Evolutionary conservation across 1,139 yeast genomes (phyloP), one percentile per base, ranked within the genome.

Genomic region (Pichia inconspicua): DNA sequence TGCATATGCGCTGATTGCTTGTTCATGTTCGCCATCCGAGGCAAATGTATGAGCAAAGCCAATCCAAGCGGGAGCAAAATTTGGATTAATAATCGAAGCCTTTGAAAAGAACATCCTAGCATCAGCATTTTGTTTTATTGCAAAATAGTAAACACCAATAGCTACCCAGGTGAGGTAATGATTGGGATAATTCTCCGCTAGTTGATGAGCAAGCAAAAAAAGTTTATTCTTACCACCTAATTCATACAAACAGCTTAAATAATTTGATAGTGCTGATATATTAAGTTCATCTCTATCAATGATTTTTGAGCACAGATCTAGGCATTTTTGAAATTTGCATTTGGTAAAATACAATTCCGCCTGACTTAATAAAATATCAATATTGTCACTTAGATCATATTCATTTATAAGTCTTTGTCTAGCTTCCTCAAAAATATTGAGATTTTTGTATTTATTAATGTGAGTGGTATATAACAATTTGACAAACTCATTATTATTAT

Each of bases 41-140:
- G 97, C 97, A 74, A 89, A 94, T 0, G 98, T 90, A 62, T 92
- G 97, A 1, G 97, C 97, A 70, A 94, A 94, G 1, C 97, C 98
- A 43, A 94, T 82, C 98, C 98, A 94, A 1, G 97, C 96, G 48
- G 87, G 94, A 0, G 95, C 95, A 68, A 87, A 89, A 56, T 84
- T 86, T 1, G 98, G 96, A 57, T 88, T 84, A 55, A 90, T 67
- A 57, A 89, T 74, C 0, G 97, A 88, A 0, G 97, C 92, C 63
- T 88, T 90, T 48, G 94, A 82, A 65, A 90, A 94, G 63, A 78
- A 88, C 55, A 85, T 77, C 49, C 98, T 72, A 0, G 97, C 96
- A 57, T 90, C 97, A 7, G 81, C 66, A 14, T 86, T 72, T 61
- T 84, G 85, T 53, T 76, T 77, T 11, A 85, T 82, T 3, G 90